Percentiles rank a stretch among this genome's conserved stretches.
Evolutionary conservation across 2,329 filamentous ascomycete genomes (phyloP).

Genomic region (Ophiostoma ulmi): DNA sequence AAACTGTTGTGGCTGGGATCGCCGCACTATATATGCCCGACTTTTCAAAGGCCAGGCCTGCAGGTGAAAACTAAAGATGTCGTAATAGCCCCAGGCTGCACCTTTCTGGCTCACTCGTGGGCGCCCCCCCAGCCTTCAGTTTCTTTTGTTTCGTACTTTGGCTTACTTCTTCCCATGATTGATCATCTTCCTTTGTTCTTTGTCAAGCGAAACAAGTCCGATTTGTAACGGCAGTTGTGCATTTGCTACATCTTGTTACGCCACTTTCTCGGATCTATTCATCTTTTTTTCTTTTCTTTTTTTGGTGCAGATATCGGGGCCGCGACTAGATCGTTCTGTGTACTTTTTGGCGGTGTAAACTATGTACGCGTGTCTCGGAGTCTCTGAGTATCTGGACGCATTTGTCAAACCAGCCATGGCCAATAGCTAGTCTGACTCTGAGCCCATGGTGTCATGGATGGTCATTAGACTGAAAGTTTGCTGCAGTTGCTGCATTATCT

Average conservation of each 20-base stretch:
- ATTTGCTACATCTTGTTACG: background rate
- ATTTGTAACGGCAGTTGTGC: background rate
- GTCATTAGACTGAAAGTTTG: background rate
- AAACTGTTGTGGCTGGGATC: constrained; percentile 9
- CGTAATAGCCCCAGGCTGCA: background rate
- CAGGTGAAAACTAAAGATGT: background rate
- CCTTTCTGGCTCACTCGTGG: background rate
- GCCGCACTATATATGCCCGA: background rate
- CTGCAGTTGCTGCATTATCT: background rate
- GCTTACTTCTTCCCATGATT: background rate
- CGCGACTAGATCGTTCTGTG: background rate
- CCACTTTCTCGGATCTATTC: background rate
- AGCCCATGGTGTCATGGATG: background rate
- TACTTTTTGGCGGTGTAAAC: constrained; percentile 1
- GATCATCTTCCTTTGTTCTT: background rate
- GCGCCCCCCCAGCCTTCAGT: background rate
- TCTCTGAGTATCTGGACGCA: background rate
- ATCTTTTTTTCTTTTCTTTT: background rate
- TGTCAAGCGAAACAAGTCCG: background rate
- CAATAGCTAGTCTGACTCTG: background rate
- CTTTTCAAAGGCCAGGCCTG: background rate
- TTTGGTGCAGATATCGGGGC: background rate
- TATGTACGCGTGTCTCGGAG: constrained; percentile 12
- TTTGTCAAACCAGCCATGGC: background rate
- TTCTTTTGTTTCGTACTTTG: background rate